A percentile compares a stretch with the other conserved stretches of the same genome.
These are phyloP conservation scores for Simmondsia chinensis DNA, from an alignment of 148 eudicot species.

Conservation along the genomic window DNA sequence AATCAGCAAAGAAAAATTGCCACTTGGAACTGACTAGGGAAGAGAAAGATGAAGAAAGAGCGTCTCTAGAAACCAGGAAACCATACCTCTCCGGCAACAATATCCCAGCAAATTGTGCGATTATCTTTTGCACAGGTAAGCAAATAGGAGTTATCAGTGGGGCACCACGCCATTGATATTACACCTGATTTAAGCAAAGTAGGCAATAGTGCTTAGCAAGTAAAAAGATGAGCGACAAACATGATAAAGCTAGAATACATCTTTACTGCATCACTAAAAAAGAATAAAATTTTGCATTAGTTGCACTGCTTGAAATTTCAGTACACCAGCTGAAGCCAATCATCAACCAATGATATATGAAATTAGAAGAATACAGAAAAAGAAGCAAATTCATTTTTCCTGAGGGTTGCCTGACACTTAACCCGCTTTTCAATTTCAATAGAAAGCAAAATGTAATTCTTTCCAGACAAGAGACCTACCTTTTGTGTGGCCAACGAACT, in stretches of 20 bases:
- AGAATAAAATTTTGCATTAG: too few relatives aligned
- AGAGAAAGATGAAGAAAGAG: not conserved
- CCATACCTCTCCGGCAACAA: constrained; percentile 69
- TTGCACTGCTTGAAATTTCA: too few relatives aligned
- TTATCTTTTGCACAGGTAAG: constrained; percentile 93
- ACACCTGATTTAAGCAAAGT: constrained; percentile 43
- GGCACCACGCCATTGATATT: constrained; percentile 97
- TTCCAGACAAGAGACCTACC: too few relatives aligned
- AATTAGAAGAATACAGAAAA: too few relatives aligned
- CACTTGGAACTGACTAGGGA: not conserved
- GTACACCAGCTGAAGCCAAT: too few relatives aligned
- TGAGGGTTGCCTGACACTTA: too few relatives aligned
- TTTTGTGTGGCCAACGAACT: constrained; percentile 88
- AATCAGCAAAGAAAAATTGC: constrained; percentile 1
- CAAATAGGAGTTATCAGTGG: constrained; percentile 77
- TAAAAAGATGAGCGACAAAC: not conserved
- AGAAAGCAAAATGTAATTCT: too few relatives aligned
- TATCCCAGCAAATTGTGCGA: constrained; percentile 96
- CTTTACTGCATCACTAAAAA: too few relatives aligned
- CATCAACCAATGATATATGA: too few relatives aligned
- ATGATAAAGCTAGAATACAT: too few relatives aligned
- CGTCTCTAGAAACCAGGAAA: not conserved
- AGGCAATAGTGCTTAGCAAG: not conserved
- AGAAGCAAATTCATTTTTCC: too few relatives aligned
- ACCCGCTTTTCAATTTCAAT: too few relatives aligned